Evolutionary conservation across 768 basidiomycete species (phyloP), one percentile per base, ranked within the genome.

Genomic region (Calocera cornea): DNA sequence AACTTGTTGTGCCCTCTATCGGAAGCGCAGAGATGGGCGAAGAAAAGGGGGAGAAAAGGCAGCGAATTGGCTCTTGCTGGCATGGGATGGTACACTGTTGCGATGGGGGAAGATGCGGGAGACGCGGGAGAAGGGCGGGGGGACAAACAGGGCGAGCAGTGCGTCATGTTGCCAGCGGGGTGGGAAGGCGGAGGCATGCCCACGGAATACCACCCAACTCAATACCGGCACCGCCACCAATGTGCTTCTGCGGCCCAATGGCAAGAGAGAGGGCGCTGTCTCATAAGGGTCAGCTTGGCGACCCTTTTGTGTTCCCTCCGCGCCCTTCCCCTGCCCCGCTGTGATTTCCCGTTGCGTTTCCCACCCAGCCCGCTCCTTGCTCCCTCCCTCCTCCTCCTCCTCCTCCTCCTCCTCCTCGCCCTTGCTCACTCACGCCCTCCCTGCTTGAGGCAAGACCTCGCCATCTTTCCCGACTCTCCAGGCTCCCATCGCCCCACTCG

Each of bases 261-360:
- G 36, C 54, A 5, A 8, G 19, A 5, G 14, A 8, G 19, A 5
- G 31, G 2, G 54, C 24, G 14, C 31, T 27, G 7, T 60, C 54
- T 33, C 54, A 60, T 29, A 60, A 60, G 54, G 54, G 54, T 7
- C 54, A 5, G 54, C 54, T 60, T 60, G 54, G 54, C 54, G 54
- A 60, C 54, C 54, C 54, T 60, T 14, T 27, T 60, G 54, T 60
- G 14, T 50, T 50, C 31, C 44, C 44, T 60, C 27, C 31, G 27
- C 54, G 11, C 54, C 22, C 14, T 29, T 14, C 54, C 54, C 54
- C 5, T 27, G 24, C 27, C 54, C 54, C 49, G 10, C 49, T 50
- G 12, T 50, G 24, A 10, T n/a, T 60, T 27, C 19, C 31, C 54
- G 16, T 47, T 19, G 16, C 54, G 14, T 33, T 60, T 60, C 31